Conservation (phyloP, 805 yeast species). For the Zygosaccharomyces pseudorouxii region DNA sequence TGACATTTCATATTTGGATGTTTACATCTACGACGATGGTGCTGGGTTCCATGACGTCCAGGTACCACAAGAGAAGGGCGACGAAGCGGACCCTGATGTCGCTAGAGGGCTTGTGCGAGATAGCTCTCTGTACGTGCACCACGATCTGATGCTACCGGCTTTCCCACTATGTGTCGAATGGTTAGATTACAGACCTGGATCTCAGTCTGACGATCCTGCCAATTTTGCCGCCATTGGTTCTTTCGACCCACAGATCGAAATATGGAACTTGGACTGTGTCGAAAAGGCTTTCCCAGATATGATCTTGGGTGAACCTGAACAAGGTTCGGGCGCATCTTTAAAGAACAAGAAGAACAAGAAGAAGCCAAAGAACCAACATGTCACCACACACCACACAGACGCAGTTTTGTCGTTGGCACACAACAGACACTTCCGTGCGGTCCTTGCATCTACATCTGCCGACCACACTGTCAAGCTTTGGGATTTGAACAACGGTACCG, state of each 20-base stretch:
- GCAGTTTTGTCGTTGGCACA: slow-evolving; percentile 86
- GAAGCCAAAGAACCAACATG: slow-evolving; percentile 45
- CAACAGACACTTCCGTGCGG: slow-evolving; percentile 73
- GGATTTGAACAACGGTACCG: slow-evolving; percentile 75
- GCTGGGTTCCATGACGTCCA: slow-evolving; percentile 74
- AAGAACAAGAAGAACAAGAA: slow-evolving; percentile 48
- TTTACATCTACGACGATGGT: slow-evolving; percentile 91
- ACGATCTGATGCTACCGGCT: slow-evolving; percentile 93
- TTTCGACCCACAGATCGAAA: slow-evolving; percentile 94
- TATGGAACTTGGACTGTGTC: slow-evolving; percentile 90
- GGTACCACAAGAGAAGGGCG: slow-evolving; percentile 60
- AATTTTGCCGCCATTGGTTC: slow-evolving; percentile 96
- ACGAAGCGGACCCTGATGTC: slow-evolving; percentile 64
- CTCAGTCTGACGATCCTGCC: slow-evolving; percentile 52
- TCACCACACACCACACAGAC: slow-evolving; percentile 81
- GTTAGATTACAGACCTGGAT: slow-evolving; percentile 71
- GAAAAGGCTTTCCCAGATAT: slow-evolving; percentile 94
- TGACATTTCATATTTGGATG: slow-evolving; percentile 86
- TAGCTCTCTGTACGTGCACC: slow-evolving; percentile 82
- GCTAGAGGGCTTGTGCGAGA: slow-evolving; percentile 70
- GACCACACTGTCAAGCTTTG: slow-evolving; percentile 92
- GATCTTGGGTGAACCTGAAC: slow-evolving; percentile 75
- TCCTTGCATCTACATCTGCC: slow-evolving; percentile 91
- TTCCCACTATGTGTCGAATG: slow-evolving; percentile 97
- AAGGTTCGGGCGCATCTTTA: slow-evolving; percentile 35